Evolutionary conservation across 139 green algal species (phyloP).

Genomic region (Chlorella sp.): DNA sequence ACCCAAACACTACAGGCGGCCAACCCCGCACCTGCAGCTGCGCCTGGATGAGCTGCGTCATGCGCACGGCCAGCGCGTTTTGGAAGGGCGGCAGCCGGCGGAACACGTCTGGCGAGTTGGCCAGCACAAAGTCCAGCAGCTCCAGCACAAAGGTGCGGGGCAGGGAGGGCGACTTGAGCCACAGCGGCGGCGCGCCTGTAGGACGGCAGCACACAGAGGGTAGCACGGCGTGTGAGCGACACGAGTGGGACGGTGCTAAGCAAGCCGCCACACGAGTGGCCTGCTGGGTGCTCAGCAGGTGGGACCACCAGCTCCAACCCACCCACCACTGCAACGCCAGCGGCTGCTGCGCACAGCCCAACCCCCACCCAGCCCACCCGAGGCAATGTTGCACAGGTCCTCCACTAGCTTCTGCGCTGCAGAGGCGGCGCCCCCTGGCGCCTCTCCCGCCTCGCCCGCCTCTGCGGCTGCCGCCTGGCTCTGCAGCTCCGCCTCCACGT

Average conservation of each 20-base stretch:
- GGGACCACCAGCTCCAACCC: not conserved
- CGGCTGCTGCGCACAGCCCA: not conserved
- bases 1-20: no score
- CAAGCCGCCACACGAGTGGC: no score
- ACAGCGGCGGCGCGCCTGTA: constrained; percentile 43
- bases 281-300: not conserved
- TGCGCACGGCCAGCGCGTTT: constrained; percentile 38
- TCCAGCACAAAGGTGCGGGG: constrained; percentile 75
- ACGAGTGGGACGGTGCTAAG: no score
- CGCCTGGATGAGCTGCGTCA: constrained; percentile 52
- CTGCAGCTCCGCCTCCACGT: constrained; percentile 32
- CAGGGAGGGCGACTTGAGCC: constrained; percentile 66
- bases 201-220: no score
- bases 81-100: constrained; percentile 39
- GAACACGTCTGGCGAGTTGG: constrained; percentile 66
- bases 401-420: constrained; percentile 70
- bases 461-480: not conserved
- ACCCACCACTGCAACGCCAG: not conserved
- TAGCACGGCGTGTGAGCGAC: no score
- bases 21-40: constrained; percentile 51
- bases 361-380: constrained; percentile 27
- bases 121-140: constrained; percentile 82
- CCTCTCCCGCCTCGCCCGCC: not conserved
- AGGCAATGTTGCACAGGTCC: constrained; percentile 64
- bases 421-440: not conserved